Evolutionary conservation across 768 basidiomycete species (phyloP).

Genomic region (Gymnopilus dilepis): DNA sequence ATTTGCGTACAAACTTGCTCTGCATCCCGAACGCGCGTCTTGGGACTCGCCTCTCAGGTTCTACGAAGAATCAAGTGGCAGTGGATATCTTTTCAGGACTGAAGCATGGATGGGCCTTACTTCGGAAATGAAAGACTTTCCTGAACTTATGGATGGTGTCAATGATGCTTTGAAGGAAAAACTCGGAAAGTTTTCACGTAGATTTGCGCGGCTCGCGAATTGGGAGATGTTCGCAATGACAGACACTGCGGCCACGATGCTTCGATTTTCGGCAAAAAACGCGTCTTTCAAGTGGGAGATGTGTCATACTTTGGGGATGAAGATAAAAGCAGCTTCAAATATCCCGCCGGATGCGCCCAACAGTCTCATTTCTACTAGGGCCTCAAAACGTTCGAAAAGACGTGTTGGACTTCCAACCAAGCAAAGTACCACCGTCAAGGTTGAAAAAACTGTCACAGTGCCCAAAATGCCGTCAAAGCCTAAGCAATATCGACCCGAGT

Average conservation of each 20-base stretch:
- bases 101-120: not conserved
- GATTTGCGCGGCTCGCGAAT: slow-evolving; percentile 1
- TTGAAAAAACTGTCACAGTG: not conserved
- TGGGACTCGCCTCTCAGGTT: not conserved
- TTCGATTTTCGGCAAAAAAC: not conserved
- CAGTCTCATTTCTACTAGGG: not conserved
- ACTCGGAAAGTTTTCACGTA: not conserved
- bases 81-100: not conserved
- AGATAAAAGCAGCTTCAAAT: not conserved
- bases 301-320: not conserved
- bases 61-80: not conserved
- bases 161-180: not conserved
- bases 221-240: slow-evolving; percentile 14
- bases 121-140: not conserved
- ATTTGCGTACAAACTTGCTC: not conserved
- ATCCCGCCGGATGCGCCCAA: not conserved
- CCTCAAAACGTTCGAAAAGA: not conserved
- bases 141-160: not conserved
- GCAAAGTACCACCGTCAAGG: not conserved
- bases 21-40: not conserved
- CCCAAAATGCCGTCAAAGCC: not conserved
- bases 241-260: not conserved
- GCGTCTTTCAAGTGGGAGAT: not conserved
- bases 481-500: not conserved
- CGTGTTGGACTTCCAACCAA: not conserved